phyloP scores from a whole-genome alignment of 371 early-diverging fungal genomes.

The Chytridium lagenaria region DNA sequence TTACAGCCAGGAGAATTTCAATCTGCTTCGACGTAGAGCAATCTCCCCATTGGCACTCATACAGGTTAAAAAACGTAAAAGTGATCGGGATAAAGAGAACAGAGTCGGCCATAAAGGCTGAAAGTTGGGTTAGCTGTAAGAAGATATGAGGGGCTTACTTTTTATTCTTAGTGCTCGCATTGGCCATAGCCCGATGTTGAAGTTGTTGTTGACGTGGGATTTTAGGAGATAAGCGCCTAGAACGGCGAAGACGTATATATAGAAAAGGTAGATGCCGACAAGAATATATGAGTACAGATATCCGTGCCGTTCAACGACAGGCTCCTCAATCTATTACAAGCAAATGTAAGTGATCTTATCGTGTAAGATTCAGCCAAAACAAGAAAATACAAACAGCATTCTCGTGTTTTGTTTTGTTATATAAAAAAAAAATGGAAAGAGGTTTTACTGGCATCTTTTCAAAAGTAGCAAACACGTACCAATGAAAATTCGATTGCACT shows the following conservation, averaged over 20 bases:
- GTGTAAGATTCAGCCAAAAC: too few relatives aligned
- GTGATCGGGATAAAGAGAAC: constrained; percentile 36
- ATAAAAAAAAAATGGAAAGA: background rate
- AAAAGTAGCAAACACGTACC: constrained; percentile 16
- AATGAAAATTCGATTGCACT: background rate
- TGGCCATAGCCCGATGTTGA: constrained; percentile 37
- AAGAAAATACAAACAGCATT: too few relatives aligned
- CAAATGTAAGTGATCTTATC: too few relatives aligned
- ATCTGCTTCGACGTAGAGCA: constrained; percentile 10
- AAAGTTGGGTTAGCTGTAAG: background rate
- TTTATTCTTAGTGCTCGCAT: constrained; percentile 25
- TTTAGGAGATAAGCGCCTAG: constrained; percentile 27
- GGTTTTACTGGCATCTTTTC: background rate
- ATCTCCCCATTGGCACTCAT: constrained; percentile 7
- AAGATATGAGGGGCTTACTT: constrained; percentile 10
- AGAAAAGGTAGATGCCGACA: background rate
- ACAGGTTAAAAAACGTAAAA: constrained; percentile 25
- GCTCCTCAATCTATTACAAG: constrained; percentile 28
- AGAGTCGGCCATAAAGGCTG: constrained; percentile 26
- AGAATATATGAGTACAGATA: background rate
- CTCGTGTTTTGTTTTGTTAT: too few relatives aligned
- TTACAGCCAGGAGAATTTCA: constrained; percentile 9
- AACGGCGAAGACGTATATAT: background rate
- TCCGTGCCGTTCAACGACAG: constrained; percentile 25
- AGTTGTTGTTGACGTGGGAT: constrained; percentile 30